Conservation (phyloP, 2,329 filamentous ascomycete genomes). For the Coniosporium tulheliwenetii region DNA sequence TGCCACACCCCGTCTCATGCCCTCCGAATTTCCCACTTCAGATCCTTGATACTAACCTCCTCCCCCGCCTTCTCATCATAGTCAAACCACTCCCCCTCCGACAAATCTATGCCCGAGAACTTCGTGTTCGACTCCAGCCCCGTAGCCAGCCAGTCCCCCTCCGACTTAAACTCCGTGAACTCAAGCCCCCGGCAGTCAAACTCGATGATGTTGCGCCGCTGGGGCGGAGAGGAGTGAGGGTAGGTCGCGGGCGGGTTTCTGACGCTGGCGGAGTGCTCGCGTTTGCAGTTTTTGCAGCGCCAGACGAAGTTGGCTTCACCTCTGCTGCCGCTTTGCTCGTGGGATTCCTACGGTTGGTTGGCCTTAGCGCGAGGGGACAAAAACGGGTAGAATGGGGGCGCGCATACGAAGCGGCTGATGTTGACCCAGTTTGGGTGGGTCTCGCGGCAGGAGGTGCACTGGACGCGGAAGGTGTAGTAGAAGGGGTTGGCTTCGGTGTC, state of each 20-base stretch:
- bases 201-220: constrained; percentile 64
- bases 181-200: constrained; percentile 92
- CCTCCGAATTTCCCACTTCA: constrained; percentile 73
- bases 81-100: constrained; percentile 92
- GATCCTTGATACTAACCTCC: constrained; percentile 81
- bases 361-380: not conserved
- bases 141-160: constrained; percentile 82
- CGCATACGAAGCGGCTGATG: constrained; percentile 72
- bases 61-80: constrained; percentile 90
- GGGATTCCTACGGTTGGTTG: constrained; percentile 48
- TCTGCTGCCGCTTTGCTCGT: constrained; percentile 81
- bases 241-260: constrained; percentile 59
- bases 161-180: constrained; percentile 78
- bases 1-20: constrained; percentile 29
- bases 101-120: constrained; percentile 67
- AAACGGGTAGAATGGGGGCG: not conserved
- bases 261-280: constrained; percentile 76
- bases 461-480: constrained; percentile 95
- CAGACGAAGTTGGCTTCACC: constrained; percentile 99
- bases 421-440: constrained; percentile 74
- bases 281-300: constrained; percentile 96
- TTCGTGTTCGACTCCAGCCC: constrained; percentile 67
- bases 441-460: constrained; percentile 95
- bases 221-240: constrained; percentile 53
- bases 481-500: constrained; percentile 74